Evolutionary conservation across 2,329 filamentous ascomycete genomes (phyloP).

Genomic region (Stachybotrys echinatus): DNA sequence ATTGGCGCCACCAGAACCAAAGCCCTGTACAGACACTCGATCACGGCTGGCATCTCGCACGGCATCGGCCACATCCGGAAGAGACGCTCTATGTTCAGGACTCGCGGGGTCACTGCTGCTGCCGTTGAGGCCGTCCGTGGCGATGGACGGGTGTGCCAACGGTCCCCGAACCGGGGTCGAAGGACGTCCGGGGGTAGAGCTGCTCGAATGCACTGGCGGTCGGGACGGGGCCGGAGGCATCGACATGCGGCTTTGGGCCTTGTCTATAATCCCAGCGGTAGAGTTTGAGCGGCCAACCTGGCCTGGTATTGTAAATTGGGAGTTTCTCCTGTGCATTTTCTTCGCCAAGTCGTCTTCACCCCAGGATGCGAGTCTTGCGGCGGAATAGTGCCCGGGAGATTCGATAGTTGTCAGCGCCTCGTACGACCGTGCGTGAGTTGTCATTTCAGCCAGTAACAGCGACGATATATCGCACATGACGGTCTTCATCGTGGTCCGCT

Average conservation of each 20-base stretch:
- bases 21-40: constrained; percentile 62
- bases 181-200: constrained; percentile 41
- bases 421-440: constrained; percentile 65
- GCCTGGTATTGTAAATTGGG: constrained; percentile 42
- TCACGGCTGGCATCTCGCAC: constrained; percentile 47
- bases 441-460: constrained; percentile 69
- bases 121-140: constrained; percentile 40
- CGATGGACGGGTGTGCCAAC: constrained; percentile 42
- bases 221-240: constrained; percentile 64
- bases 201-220: constrained; percentile 34
- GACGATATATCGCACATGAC: constrained; percentile 76
- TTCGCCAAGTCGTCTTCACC: constrained; percentile 30
- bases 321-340: constrained; percentile 44
- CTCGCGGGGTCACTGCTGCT: constrained; percentile 29
- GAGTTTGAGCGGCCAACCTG: constrained; percentile 47
- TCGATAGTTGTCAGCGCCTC: constrained; percentile 72
- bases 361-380: constrained; percentile 30
- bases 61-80: constrained; percentile 35
- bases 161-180: constrained; percentile 46
- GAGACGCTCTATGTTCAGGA: constrained; percentile 32
- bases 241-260: constrained; percentile 67
- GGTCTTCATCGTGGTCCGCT: constrained; percentile 74
- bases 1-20: constrained; percentile 64
- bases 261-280: constrained; percentile 49
- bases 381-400: constrained; percentile 57